Base-by-base conservation (phyloP, 768 basidiomycete genomes). In the Gyrodon lividus region DNA sequence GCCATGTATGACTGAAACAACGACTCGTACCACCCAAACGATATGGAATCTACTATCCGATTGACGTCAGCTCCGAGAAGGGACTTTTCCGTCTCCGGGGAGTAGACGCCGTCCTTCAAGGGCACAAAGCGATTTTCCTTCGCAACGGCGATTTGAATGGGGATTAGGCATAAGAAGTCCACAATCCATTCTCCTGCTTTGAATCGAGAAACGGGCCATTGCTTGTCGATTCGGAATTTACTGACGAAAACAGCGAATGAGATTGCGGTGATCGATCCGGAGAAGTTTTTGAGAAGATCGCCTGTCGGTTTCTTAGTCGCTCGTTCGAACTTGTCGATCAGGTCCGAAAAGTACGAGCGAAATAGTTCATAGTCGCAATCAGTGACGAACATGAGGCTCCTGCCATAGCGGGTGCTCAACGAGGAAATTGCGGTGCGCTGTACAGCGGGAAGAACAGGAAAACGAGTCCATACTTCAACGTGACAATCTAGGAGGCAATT, bases 11-110 rank as follows among this genome's bases (percentile, higher is more conserved):
- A 81, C 55, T 74, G 74, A 57, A 82, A 78, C 6, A 82, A 70
- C n/a, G 76, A 76, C 56, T 82, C 81, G 43, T 81, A 81, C 80
- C 80, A 82, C 3, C 79, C 79, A 41, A 82, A 72, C 2, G 77
- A 73, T 7, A 82, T 59, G 37, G 57, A 69, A 52, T 81, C 76
- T 8, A 79, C 76, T 28, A 83, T 77, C 31, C 71, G 70, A 39
- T 67, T 72, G 20, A 83, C 74, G 35, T 78, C 77, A 0, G 81
- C 81, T 3, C 81, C 81, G 1, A 82, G 71, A 16, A 83, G 67
- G 2, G 72, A 69, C 41, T 71, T 71, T 52, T 83, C 81, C 22
- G 76, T 66, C 26, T 73, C 70, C 0, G 72, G 50, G 0, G 79
- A 79, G 24, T 63, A 68, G 1, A 81, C 71, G 1, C 77, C 76